A percentile compares a stretch with the other conserved stretches of the same genome.
Evolutionary conservation across 1,139 yeast species (phyloP).

Genomic region (Yarrowia galli): DNA sequence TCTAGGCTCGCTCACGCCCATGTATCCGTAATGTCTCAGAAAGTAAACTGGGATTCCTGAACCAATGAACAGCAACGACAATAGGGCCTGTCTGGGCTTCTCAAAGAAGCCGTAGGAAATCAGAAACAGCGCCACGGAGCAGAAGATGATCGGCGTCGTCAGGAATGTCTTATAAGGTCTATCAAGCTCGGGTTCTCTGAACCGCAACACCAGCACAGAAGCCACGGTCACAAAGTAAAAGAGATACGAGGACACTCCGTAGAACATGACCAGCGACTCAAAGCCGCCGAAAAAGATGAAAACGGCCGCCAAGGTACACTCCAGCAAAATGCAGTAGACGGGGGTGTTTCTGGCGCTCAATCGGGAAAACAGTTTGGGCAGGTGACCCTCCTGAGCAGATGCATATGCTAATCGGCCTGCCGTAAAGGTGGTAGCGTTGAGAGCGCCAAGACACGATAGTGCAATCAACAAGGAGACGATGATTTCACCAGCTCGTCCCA

Average conservation of each 20-base stretch:
- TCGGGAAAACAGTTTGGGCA: slow-evolving; percentile 50
- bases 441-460: slow-evolving; percentile 54
- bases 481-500: slow-evolving; percentile 48
- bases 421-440: slow-evolving; percentile 54
- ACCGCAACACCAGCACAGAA: slow-evolving; percentile 52
- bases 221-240: slow-evolving; percentile 53
- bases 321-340: slow-evolving; percentile 51
- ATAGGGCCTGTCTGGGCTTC: slow-evolving; percentile 50
- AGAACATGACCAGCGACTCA: slow-evolving; percentile 51
- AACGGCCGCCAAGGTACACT: slow-evolving; percentile 48
- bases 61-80: slow-evolving; percentile 48
- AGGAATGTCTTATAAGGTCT: slow-evolving; percentile 53
- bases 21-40: slow-evolving; percentile 42
- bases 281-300: slow-evolving; percentile 53
- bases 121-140: slow-evolving; percentile 52
- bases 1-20: slow-evolving; percentile 42
- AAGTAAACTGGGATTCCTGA: slow-evolving; percentile 51
- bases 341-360: slow-evolving; percentile 50
- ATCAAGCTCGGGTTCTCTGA: slow-evolving; percentile 50
- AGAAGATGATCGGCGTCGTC: slow-evolving; percentile 52
- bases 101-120: slow-evolving; percentile 51
- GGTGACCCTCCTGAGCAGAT: slow-evolving; percentile 51
- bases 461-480: slow-evolving; percentile 52
- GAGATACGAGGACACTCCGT: slow-evolving; percentile 54
- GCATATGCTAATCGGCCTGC: slow-evolving; percentile 53